Percentiles rank a stretch among this genome's conserved stretches.
Conservation (phyloP, 768 basidiomycete genomes). For the Gautieria morchelliformis region DNA sequence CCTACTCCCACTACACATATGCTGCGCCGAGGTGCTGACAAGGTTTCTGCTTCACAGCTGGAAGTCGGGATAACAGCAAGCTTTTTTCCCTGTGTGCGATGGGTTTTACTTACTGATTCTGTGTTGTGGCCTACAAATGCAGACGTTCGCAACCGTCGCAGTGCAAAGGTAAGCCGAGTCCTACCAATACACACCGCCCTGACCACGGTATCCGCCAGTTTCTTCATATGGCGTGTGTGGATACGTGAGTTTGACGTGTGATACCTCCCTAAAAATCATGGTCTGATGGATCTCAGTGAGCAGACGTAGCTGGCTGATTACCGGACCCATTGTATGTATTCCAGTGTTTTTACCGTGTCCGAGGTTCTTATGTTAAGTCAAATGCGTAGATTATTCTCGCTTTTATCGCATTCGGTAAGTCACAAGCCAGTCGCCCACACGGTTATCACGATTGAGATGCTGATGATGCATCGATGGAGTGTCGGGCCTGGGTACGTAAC, state of each 20-base stretch:
- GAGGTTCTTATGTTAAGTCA: background rate
- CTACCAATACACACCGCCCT: no score
- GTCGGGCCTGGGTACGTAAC: no score
- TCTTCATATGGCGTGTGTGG: slow-evolving; percentile 44
- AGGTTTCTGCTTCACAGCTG: slow-evolving; percentile 23
- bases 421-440: no score
- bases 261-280: background rate
- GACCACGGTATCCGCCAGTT: slow-evolving; percentile 15
- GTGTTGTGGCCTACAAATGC: background rate
- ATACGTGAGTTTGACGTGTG: slow-evolving; percentile 28
- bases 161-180: slow-evolving; percentile 27
- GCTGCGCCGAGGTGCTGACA: no score
- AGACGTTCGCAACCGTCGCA: slow-evolving; percentile 42
- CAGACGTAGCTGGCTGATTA: slow-evolving; percentile 32
- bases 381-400: slow-evolving; percentile 28
- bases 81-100: background rate
- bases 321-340: slow-evolving; percentile 37
- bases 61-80: slow-evolving; percentile 47
- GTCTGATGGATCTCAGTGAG: slow-evolving; percentile 28
- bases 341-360: background rate
- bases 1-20: background rate
- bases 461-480: no score
- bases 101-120: background rate
- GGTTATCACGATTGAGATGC: no score
- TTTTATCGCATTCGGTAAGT: slow-evolving; percentile 37